A percentile compares a stretch with the other conserved stretches of the same genome.
These are phyloP conservation scores for Pelargonium fulgidum DNA, from an alignment of 441 rosid species.

Conservation along the genomic window DNA sequence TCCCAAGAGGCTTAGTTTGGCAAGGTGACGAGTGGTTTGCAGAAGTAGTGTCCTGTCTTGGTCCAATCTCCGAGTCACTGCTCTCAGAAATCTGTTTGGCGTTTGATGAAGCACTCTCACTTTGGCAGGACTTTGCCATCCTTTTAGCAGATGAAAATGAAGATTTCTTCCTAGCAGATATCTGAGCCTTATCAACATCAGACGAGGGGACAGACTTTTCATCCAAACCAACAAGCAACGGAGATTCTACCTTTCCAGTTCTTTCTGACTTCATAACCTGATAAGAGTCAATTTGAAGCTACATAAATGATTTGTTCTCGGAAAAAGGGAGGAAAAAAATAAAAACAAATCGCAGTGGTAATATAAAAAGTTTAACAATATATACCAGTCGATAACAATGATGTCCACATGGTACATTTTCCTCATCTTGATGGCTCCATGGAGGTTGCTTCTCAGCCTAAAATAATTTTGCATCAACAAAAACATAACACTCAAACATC, in stretches of 20 bases:
- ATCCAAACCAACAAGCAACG: conserved; percentile 37
- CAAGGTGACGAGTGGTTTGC: conserved; percentile 36
- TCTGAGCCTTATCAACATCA: conserved; percentile 39
- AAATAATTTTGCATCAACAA: conserved; percentile 17
- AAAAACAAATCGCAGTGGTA: no score
- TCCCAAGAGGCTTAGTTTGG: conserved; percentile 56
- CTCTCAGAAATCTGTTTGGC: conserved; percentile 63
- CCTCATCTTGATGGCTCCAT: conserved; percentile 56
- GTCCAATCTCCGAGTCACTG: conserved; percentile 84
- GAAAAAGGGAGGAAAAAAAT: no score
- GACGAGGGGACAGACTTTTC: conserved; percentile 47
- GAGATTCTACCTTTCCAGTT: conserved; percentile 26
- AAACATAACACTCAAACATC: conserved; percentile 13
- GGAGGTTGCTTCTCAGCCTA: conserved; percentile 83
- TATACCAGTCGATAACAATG: conserved; percentile 68
- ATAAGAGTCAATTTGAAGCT: conserved; percentile 19
- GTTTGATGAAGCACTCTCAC: conserved; percentile 93
- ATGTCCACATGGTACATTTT: conserved; percentile 65
- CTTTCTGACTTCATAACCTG: conserved; percentile 62
- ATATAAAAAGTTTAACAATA: not conserved
- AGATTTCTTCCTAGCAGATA: conserved; percentile 44
- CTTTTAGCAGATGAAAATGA: conserved; percentile 27
- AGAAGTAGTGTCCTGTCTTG: conserved; percentile 40
- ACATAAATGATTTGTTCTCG: conserved; percentile 15
- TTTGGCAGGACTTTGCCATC: conserved; percentile 55